Base-by-base conservation (phyloP, 371 early-diverging fungal species). In the Haplosporangium sp. region DNA sequence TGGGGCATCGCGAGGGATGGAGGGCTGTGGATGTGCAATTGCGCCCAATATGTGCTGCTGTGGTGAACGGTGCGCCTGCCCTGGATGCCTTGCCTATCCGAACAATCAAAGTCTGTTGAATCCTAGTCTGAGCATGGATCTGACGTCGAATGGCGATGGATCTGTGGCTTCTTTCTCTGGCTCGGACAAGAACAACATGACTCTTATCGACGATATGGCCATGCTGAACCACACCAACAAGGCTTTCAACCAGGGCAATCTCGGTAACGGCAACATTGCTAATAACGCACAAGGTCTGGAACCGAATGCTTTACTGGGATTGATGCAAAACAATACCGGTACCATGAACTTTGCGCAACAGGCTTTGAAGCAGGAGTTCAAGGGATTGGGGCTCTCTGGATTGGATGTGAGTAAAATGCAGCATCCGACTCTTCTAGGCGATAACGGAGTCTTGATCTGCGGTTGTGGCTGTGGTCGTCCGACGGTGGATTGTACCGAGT, bases 381-480 rank as follows among this genome's bases (percentile, higher is more conserved):
- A 38, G 13, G 60, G 54, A 6, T 14, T 67, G 38, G 58, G 59
- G 12, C 62, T 64, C 37, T 43, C 68, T 40, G 65, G 74, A 14
- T 18, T 71, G 29, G 69, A 69, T 7, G 38, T 66, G 6, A 67
- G 64, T 45, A 67, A 70, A 60, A 76, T 74, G 74, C 74, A 81
- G 45, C 70, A 80, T 37, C 74, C 75, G 0, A 71, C 73, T 1
- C 57, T 76, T 20, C 64, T 86, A 4, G 84, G 86, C 50, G 82
- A 71, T 0, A 84, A 86, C 63, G 87, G 89, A 10, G 86, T 85
- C 29, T 55, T 83, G 65, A 69, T 83, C 13, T 89, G 90, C 57
- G 86, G 85, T 46, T 90, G 89, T 57, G 90, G 89, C 1, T 89
- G 89, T 67, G 68, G 82, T 46, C 89, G 88, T 55, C 85, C 86